Base-by-base conservation (phyloP, 306 rosid species). In the Herpetospermum pedunculosum region DNA sequence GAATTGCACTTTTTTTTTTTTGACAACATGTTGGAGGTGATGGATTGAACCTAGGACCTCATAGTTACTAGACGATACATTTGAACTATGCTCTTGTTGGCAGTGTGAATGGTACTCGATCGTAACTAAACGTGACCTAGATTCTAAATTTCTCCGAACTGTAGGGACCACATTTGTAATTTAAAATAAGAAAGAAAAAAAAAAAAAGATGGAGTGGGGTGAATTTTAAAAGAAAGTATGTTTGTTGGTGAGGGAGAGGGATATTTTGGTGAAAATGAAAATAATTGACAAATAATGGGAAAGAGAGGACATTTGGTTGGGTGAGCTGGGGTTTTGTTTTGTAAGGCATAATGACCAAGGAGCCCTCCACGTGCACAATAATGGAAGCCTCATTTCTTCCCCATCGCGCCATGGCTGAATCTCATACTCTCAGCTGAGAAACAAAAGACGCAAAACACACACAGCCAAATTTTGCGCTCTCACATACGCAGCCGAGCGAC, bases 341-440 rank as follows among this genome's bases (percentile, higher is more conserved):
- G 19, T 11, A 12, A 12, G 19, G 19, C 72, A 68, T 68, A 14
- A 68, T 68, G 73, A 68, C 73, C 25, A 68, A 68, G 37, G 73
- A 68, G 73, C 52, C 73, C 73, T 26, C 73, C 53, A 68, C 73
- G 54, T 68, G 73, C 73, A 68, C 54, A 40, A 65, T 40, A 65
- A 65, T 44, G 53, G 54, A 43, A 15, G 38, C 54, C 37, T 23
- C 38, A 44, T 68, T 41, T 41, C 73, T 41, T 67, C 73, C 54
- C 73, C 2, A 43, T 68, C 73, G 50, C 38, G 50, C 38, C 73
- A 68, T 68, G 73, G 54, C 73, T 68, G 38, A 40, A 43, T 68
- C 73, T 68, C 73, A 26, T 25, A 34, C 37, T 73, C 50, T 34
- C 21, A 53, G 8, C 43, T 72, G 29, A 34, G 43, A 25, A 52